These are phyloP conservation scores for Coffea humblotiana DNA, from an alignment of 305 asterid species.

Conservation along the genomic window DNA sequence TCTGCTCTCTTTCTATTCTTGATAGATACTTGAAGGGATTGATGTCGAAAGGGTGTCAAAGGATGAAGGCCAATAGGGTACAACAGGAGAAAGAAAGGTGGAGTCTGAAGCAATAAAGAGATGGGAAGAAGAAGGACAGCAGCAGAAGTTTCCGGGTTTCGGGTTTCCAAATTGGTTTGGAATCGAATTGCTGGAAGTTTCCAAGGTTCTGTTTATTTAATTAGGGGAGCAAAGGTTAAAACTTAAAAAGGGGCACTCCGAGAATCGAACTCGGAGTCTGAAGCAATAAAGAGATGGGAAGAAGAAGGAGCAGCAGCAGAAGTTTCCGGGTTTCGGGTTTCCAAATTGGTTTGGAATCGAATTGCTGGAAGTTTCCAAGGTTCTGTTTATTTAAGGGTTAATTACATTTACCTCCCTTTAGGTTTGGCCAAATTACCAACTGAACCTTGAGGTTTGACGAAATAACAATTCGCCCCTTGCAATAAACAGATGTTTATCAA, in stretches of 20 bases:
- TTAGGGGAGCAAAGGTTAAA: too few relatives aligned
- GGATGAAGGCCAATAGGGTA: not conserved
- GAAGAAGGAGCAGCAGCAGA: not conserved
- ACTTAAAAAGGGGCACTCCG: too few relatives aligned
- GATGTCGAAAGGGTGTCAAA: not conserved
- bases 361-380: not conserved
- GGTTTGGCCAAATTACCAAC: too few relatives aligned
- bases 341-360: too few relatives aligned
- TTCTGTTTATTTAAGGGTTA: too few relatives aligned
- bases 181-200: not conserved
- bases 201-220: too few relatives aligned
- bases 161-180: not conserved
- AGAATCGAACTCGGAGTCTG: slow-evolving; percentile 39
- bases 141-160: too few relatives aligned
- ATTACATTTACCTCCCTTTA: too few relatives aligned
- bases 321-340: not conserved
- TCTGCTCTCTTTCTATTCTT: not conserved
- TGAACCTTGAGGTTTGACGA: too few relatives aligned
- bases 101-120: not conserved
- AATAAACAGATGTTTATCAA: too few relatives aligned
- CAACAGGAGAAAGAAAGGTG: not conserved
- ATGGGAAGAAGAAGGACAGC: not conserved
- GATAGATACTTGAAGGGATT: not conserved
- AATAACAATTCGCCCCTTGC: too few relatives aligned
- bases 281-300: not conserved